phyloP scores from a whole-genome alignment of 2,329 filamentous ascomycete species.

The Talaromyces sp. region DNA sequence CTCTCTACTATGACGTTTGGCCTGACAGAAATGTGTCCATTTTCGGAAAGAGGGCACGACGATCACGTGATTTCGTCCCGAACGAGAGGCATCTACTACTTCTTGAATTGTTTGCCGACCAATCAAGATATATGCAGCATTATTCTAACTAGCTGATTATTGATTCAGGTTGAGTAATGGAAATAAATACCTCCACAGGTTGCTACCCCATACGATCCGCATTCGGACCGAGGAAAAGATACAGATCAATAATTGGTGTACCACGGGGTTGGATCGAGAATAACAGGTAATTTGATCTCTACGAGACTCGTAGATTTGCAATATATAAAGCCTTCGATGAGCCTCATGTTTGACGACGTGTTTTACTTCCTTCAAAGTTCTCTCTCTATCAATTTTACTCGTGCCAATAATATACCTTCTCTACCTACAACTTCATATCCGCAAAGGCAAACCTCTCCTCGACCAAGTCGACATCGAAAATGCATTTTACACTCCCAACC shows the following conservation, averaged over 20 bases:
- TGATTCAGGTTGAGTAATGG: not conserved
- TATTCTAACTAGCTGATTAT: not conserved
- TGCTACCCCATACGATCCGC: not conserved
- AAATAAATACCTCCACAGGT: not conserved
- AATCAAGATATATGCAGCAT: not conserved
- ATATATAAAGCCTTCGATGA: not conserved
- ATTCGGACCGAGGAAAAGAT: not conserved
- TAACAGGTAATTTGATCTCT: not conserved
- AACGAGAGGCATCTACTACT: not conserved
- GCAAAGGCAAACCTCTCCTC: not conserved
- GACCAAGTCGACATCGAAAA: slow-evolving; percentile 22
- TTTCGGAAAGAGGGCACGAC: slow-evolving; percentile 2
- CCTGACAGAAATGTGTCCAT: not conserved
- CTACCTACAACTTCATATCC: not conserved
- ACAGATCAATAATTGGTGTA: not conserved
- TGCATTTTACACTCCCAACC: slow-evolving; percentile 29
- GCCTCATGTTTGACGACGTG: not conserved
- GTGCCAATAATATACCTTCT: not conserved
- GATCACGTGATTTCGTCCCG: not conserved
- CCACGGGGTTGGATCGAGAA: not conserved
- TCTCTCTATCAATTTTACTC: not conserved
- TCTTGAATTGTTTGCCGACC: not conserved
- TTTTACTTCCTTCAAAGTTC: not conserved
- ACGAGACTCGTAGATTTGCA: not conserved
- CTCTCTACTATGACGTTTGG: not conserved